Evolutionary conservation across 768 basidiomycete species (phyloP), one percentile per base, ranked within the genome.

Genomic region (Leccinum variicolor): DNA sequence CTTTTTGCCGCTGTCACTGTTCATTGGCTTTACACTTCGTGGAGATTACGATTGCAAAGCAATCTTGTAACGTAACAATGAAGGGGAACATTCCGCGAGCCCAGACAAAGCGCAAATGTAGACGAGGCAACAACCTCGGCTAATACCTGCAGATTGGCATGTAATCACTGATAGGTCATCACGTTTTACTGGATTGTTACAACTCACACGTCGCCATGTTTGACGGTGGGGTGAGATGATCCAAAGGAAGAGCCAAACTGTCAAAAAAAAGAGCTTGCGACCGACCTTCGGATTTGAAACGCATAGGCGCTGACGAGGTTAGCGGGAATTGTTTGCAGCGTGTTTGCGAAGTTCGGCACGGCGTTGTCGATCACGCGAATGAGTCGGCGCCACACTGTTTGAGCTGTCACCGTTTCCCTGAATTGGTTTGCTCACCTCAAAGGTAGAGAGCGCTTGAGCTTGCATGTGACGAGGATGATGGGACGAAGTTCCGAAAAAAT

Each of bases 331-430:
- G 31, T 4, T 15, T n/a, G 48, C 39, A 41, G 10, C 41, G 41
- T 21, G 34, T 31, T 52, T 10, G 29, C 6, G 43, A 43, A 13
- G 9, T 10, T 19, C 41, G 41, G 41, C 41, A 43, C n/a, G 41
- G 41, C 19, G 41, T 11, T 19, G 25, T 39, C 28, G 54, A 29
- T 59, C 62, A 61, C 50, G 53, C 62, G 53, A 61, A 47, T n/a
- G 21, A 14, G 41, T 43, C 41, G 41, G 41, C 41, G 41, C 41
- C 41, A 43, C 41, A 43, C 41, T 11, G 41, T 43, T 43, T 43
- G 41, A 43, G 41, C 41, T 43, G 41, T 43, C 41, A 43, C 41
- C 39, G n/a, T n/a, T 19, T 43, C n/a, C 41, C 41, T 41, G 39
- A 43, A 19, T 43, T 3, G 41, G n/a, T 9, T 19, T 19, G 41